Evolutionary conservation across 1,139 yeast genomes (phyloP).

Genomic region (Arxiozyma heterogenica): DNA sequence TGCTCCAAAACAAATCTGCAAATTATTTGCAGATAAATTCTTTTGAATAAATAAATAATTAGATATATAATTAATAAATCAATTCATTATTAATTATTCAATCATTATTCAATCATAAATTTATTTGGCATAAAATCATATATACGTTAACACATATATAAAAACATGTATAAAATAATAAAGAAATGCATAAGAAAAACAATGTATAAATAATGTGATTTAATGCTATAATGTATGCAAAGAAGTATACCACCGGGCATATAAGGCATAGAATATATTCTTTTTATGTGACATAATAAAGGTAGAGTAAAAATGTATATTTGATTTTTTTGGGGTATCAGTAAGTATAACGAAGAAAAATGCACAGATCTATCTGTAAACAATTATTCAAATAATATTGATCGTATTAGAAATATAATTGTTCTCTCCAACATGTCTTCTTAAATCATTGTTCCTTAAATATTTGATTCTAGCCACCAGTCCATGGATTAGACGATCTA

Average conservation of each 20-base stretch:
- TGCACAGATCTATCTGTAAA: neutral
- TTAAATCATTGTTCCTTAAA: conserved; percentile 20
- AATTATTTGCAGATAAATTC: conserved; percentile 5
- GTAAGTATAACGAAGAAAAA: neutral
- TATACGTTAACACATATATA: neutral
- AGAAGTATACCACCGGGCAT: neutral
- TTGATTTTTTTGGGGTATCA: neutral
- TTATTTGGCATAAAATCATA: neutral
- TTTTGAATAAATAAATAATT: neutral
- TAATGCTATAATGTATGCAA: too few species aligned
- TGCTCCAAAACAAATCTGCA: conserved; percentile 10
- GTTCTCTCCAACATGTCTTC: conserved; percentile 27
- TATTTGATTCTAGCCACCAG: conserved; percentile 14
- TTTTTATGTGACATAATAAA: neutral
- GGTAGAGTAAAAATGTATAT: neutral
- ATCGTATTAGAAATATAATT: conserved; percentile 10
- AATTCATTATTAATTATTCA: neutral
- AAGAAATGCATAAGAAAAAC: neutral
- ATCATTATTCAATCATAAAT: neutral
- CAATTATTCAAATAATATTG: neutral
- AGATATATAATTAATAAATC: neutral
- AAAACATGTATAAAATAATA: neutral
- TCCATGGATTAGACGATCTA: conserved; percentile 15
- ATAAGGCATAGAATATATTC: neutral
- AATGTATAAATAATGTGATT: neutral